These are phyloP conservation scores for Kokia cookei DNA, from an alignment of 441 rosid species.

Conservation along the genomic window DNA sequence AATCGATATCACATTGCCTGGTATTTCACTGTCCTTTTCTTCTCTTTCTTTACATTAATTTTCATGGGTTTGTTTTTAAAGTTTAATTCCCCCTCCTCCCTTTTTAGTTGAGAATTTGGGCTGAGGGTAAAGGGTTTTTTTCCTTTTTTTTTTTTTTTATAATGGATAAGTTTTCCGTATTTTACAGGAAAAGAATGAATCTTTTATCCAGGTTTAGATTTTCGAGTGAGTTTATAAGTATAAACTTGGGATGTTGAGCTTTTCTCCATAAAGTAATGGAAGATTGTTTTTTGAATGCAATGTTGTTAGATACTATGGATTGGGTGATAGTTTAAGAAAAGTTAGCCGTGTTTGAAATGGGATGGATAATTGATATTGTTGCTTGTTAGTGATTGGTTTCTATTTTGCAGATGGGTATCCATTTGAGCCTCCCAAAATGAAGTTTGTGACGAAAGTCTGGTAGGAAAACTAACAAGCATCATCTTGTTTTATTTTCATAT, in stretches of 20 bases:
- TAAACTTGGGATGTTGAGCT: neutral
- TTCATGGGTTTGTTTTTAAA: neutral
- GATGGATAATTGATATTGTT: neutral
- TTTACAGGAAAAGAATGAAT: neutral
- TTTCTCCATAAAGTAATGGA: neutral
- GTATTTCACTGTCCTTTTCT: conserved; percentile 18
- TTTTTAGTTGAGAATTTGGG: neutral
- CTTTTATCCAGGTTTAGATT: neutral
- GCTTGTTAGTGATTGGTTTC: conserved; percentile 4
- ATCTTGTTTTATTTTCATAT: neutral
- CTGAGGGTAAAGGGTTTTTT: neutral
- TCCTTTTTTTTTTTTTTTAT: neutral
- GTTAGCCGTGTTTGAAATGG: neutral
- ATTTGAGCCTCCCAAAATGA: conserved; percentile 99
- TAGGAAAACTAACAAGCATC: conserved; percentile 28
- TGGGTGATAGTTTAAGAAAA: neutral
- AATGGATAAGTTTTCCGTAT: neutral
- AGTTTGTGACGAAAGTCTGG: conserved; percentile 96
- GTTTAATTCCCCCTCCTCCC: neutral
- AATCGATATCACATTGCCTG: conserved; percentile 85
- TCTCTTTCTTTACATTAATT: neutral
- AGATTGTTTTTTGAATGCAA: neutral
- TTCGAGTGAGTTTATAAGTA: neutral
- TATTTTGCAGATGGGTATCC: conserved; percentile 90
- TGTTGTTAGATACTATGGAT: neutral